These are phyloP conservation scores for Fusarium beomiforme DNA, from an alignment of 2,329 filamentous ascomycete genomes.

Conservation along the genomic window DNA sequence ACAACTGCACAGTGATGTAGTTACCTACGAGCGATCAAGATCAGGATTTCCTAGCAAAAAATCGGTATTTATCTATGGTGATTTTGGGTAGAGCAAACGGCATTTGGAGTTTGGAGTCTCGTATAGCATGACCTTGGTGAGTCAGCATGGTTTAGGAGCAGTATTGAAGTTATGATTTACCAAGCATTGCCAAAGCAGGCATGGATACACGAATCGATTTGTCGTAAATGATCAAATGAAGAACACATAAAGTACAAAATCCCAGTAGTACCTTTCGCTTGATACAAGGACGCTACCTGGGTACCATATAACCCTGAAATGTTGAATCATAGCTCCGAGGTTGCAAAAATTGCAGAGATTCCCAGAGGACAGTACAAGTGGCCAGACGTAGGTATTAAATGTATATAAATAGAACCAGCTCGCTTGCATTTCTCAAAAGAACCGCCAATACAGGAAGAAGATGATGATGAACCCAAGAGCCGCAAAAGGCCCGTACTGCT, in stretches of 20 bases:
- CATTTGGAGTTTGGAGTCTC: constrained; percentile 41
- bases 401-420: constrained; percentile 17
- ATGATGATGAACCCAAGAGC: constrained; percentile 84
- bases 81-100: constrained; percentile 25
- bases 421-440: constrained; percentile 70
- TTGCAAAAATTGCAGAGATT: background rate
- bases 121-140: background rate
- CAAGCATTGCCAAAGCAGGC: constrained; percentile 27
- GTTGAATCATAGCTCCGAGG: background rate
- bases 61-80: background rate
- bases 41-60: background rate
- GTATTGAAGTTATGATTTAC: constrained; percentile 21
- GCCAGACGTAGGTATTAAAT: constrained; percentile 20
- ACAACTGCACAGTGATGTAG: constrained; percentile 60
- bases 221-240: constrained; percentile 35
- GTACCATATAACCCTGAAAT: background rate
- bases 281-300: background rate
- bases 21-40: constrained; percentile 25
- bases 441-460: constrained; percentile 90
- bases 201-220: constrained; percentile 17
- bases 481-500: constrained; percentile 95
- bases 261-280: background rate
- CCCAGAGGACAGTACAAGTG: background rate
- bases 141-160: constrained; percentile 15
- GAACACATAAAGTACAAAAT: constrained; percentile 41